phyloP scores from a whole-genome alignment of 352 stramenopile genomes.

The Phytopythium montanum region DNA sequence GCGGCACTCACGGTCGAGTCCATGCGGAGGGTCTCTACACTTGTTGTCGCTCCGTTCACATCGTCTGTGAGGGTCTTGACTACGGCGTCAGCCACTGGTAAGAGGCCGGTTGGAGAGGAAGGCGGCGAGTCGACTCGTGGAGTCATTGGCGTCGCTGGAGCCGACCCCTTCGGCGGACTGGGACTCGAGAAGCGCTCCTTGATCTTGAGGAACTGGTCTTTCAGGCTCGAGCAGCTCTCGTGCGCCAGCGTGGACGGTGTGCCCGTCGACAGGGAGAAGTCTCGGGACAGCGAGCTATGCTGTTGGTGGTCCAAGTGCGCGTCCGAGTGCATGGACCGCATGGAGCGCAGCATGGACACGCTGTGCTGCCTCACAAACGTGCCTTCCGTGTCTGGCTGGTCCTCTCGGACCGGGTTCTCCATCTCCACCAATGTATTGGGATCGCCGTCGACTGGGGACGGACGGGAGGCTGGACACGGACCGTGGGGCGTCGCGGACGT shows the following conservation, averaged over 20 bases:
- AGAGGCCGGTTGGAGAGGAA: not conserved
- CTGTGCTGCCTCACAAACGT: not conserved
- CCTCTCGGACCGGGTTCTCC: not conserved
- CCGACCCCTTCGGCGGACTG: constrained; percentile 15
- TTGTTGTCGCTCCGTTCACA: not conserved
- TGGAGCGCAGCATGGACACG: constrained; percentile 19
- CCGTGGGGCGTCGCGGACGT: constrained; percentile 1
- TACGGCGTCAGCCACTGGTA: not conserved
- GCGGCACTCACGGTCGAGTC: not conserved
- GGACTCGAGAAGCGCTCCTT: constrained; percentile 67
- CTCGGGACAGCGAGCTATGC: constrained; percentile 42
- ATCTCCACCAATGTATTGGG: not conserved
- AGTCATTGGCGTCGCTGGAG: not conserved
- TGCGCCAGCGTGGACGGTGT: constrained; percentile 36
- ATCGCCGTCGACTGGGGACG: constrained; percentile 14
- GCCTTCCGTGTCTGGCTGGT: not conserved
- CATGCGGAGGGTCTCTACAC: not conserved
- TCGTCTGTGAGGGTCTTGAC: not conserved
- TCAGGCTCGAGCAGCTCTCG: constrained; percentile 70
- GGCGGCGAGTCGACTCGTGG: not conserved
- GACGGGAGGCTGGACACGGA: not conserved
- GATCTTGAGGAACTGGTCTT: constrained; percentile 80
- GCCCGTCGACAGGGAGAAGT: constrained; percentile 53
- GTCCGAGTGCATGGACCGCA: constrained; percentile 24
- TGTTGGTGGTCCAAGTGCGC: constrained; percentile 10